These are phyloP conservation scores for Chaetoscypha palmicola DNA, from an alignment of 2,329 filamentous ascomycete genomes.

Conservation along the genomic window DNA sequence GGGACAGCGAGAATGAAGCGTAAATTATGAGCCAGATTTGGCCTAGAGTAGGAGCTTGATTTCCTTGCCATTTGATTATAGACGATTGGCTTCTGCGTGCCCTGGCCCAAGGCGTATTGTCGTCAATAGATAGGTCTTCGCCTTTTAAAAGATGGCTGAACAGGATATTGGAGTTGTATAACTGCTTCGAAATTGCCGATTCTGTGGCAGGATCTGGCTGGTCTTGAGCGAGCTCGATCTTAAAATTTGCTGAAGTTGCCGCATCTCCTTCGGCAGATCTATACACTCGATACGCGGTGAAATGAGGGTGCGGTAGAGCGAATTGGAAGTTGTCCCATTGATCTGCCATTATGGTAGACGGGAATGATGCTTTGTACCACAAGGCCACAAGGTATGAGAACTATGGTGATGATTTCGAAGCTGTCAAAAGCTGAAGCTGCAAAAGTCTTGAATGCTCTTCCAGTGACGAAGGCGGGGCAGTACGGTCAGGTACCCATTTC, in stretches of 20 bases:
- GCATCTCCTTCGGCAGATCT: constrained; percentile 1
- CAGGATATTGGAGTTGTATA: background rate
- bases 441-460: no score
- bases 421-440: no score
- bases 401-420: no score
- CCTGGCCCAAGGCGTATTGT: constrained; percentile 35
- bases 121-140: constrained; percentile 10
- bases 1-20: constrained; percentile 31
- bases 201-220: background rate
- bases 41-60: constrained; percentile 27
- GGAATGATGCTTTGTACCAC: background rate
- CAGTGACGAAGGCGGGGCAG: no score
- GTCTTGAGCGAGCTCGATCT: constrained; percentile 2
- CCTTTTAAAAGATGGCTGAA: constrained; percentile 15
- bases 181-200: background rate
- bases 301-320: constrained; percentile 3
- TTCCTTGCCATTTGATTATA: constrained; percentile 30
- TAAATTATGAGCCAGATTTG: constrained; percentile 37
- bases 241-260: constrained; percentile 1
- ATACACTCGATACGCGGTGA: constrained; percentile 3
- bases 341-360: constrained; percentile 2
- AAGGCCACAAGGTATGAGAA: no score
- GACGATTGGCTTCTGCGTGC: constrained; percentile 29
- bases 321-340: constrained; percentile 7
- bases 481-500: no score